Conservation (phyloP, 2,329 filamentous ascomycete species). For the Trichophyton schoenleinii region DNA sequence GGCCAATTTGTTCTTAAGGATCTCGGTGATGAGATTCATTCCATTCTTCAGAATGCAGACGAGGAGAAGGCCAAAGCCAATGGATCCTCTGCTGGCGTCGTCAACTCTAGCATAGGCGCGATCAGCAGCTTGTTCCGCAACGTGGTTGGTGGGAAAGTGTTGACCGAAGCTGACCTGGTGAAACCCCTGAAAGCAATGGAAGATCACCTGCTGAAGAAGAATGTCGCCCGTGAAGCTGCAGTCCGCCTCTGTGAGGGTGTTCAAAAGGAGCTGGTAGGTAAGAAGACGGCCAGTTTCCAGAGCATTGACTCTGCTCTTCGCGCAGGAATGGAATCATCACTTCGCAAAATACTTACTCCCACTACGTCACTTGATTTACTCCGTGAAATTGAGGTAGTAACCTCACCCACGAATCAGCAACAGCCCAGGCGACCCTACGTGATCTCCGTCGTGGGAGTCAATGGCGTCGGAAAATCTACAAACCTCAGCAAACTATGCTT, state of each 20-base stretch:
- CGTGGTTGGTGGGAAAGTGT: conserved; percentile 82
- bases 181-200: conserved; percentile 95
- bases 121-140: conserved; percentile 87
- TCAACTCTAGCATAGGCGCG: conserved; percentile 67
- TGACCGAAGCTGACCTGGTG: conserved; percentile 78
- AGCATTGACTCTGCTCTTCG: conserved; percentile 72
- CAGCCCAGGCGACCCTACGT: conserved; percentile 71
- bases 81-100: conserved; percentile 46
- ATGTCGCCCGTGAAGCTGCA: conserved; percentile 88
- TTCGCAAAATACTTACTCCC: conserved; percentile 90
- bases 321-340: conserved; percentile 77
- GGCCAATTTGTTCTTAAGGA: conserved; percentile 92
- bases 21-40: conserved; percentile 82
- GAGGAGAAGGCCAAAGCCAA: conserved; percentile 42
- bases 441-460: conserved; percentile 95
- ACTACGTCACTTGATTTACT: conserved; percentile 90
- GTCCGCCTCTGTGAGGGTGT: conserved; percentile 84
- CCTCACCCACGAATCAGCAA: conserved; percentile 51
- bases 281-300: conserved; percentile 87
- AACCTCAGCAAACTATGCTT: conserved; percentile 97
- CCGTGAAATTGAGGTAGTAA: conserved; percentile 76
- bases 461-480: conserved; percentile 95
- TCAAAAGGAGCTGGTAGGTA: conserved; percentile 74
- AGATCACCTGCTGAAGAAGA: conserved; percentile 86
- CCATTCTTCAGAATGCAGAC: conserved; percentile 72